Evolutionary conservation across 176 grass and related monocot species (phyloP).

Genomic region (Olyra latifolia): DNA sequence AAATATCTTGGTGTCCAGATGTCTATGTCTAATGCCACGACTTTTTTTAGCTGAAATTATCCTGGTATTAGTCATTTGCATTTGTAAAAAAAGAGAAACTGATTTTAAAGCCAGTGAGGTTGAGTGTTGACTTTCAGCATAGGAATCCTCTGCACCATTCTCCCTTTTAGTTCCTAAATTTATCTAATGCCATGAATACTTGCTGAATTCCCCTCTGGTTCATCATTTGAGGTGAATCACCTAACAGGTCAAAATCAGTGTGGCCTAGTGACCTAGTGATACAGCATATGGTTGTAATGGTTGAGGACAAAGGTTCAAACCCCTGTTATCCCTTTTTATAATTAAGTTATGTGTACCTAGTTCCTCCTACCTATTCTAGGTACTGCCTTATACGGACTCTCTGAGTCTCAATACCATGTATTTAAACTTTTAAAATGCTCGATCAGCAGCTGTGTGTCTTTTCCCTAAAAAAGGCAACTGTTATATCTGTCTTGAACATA

Average conservation of each 20-base stretch:
- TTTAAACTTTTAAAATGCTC: slow-evolving; percentile 2
- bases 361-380: too few species aligned
- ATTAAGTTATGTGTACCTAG: too few species aligned
- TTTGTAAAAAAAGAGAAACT: not conserved
- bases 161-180: not conserved
- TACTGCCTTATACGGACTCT: too few species aligned
- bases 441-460: not conserved
- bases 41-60: not conserved
- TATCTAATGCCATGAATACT: not conserved
- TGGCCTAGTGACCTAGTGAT: not conserved
- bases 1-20: not conserved
- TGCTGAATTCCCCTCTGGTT: not conserved
- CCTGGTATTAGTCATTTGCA: not conserved
- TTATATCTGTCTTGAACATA: not conserved
- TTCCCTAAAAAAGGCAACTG: too few species aligned
- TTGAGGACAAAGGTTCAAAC: too few species aligned
- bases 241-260: not conserved
- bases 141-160: not conserved
- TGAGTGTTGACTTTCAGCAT: not conserved
- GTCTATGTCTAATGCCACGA: not conserved
- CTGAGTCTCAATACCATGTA: not conserved
- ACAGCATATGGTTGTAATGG: too few species aligned
- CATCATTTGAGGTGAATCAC: not conserved
- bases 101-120: not conserved
- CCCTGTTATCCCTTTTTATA: too few species aligned